Base-by-base conservation (phyloP, 495 filamentous ascomycete genomes). In the Aspergillus cavernicola region DNA sequence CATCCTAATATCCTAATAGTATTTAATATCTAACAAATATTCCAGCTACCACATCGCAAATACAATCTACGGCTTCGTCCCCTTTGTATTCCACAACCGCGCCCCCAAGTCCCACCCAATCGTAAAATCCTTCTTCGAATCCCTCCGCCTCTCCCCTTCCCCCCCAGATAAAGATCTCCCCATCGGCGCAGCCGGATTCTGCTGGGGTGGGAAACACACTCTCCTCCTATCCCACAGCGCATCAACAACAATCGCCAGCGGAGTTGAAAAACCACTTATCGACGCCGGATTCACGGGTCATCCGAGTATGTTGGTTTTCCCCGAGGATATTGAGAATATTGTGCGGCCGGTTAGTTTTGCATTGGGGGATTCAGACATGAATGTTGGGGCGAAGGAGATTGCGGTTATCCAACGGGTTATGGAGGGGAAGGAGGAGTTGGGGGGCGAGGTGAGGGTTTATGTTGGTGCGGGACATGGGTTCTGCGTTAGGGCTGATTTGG, bases 381-480 rank as follows among this genome's bases (percentile, higher is more conserved):
- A 16, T 7, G 15, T 59, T 0, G 36, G 28, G 33, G 23, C 15
- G 26, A 24, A 43, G 19, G 24, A 47, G 20, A 44, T 55, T 22
- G 57, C 69, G 55, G 58, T 65, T 42, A 66, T 80, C n/a, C 66
- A 76, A 57, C 60, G 62, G 6, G 63, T 79, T 6, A 32, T 51
- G 18, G 36, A 55, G 15, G 54, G 55, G 35, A 65, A 65, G 50
- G 68, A 71, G 31, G 66, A 61, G 24, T 79, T 22, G 15, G 42
- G 42, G 13, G 43, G 44, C 3, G 44, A 85, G 60, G 71, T 79
- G 38, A 69, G 75, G 26, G 58, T 82, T 32, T 82, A 81, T 56
- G 61, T 72, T 2, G 83, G 82, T 7, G 82, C 81, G 6, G 75
- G 71, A 53, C 83, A 73, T 66, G 84, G 82, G 4, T 87, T 87